Conservation (phyloP, 495 filamentous ascomycete genomes). For the Margaritispora aquatica region DNA sequence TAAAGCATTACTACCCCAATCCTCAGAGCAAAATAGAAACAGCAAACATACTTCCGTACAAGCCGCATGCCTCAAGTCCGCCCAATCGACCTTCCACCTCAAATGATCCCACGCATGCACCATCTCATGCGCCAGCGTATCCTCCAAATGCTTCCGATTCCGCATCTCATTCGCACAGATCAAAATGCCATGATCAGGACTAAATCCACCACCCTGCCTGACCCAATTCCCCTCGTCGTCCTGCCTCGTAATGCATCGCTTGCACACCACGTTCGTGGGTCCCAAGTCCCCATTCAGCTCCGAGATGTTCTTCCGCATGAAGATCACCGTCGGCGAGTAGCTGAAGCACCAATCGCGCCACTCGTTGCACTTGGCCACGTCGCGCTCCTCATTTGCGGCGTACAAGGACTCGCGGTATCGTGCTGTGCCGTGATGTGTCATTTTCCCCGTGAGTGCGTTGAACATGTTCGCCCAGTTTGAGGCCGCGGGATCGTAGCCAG, state of each 20-base stretch:
- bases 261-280: constrained; percentile 69
- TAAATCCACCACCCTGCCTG: constrained; percentile 70
- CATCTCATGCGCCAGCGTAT: constrained; percentile 95
- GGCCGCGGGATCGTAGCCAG: constrained; percentile 55
- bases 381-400: constrained; percentile 55
- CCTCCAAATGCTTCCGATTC: constrained; percentile 72
- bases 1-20: background rate
- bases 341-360: constrained; percentile 73
- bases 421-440: constrained; percentile 60
- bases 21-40: background rate
- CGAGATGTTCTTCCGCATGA: constrained; percentile 69
- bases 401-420: constrained; percentile 67
- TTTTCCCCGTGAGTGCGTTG: constrained; percentile 61
- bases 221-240: constrained; percentile 34
- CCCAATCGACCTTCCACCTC: constrained; percentile 81
- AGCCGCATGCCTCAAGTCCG: constrained; percentile 76
- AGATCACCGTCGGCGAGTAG: constrained; percentile 80
- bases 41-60: constrained; percentile 80
- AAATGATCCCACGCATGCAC: constrained; percentile 95
- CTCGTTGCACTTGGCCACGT: constrained; percentile 72
- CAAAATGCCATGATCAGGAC: constrained; percentile 75
- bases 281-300: constrained; percentile 72
- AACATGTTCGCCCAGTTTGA: constrained; percentile 75
- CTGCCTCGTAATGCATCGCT: constrained; percentile 53
- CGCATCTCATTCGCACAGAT: constrained; percentile 84